These are phyloP conservation scores for Picea abies DNA, from an alignment of 83 land plant species.

Conservation along the genomic window DNA sequence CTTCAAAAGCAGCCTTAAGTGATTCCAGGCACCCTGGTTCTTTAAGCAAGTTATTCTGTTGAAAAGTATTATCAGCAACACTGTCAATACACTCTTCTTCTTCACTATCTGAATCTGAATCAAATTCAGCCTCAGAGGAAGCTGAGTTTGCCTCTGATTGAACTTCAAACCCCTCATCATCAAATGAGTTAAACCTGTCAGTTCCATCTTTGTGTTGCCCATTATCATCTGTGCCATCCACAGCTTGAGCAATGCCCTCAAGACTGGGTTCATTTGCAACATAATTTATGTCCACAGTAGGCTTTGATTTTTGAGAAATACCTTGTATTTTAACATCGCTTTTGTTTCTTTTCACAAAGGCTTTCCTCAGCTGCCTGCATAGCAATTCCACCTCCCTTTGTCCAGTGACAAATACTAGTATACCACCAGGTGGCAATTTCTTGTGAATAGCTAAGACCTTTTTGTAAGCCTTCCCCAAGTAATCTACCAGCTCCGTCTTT, in stretches of 20 bases:
- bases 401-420: constrained; percentile 96
- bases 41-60: constrained; percentile 16
- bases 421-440: constrained; percentile 91
- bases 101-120: constrained; percentile 44
- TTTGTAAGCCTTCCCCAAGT: constrained; percentile 84
- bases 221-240: constrained; percentile 24
- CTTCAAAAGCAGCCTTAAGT: constrained; percentile 64
- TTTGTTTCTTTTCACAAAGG: constrained; percentile 39
- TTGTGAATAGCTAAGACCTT: constrained; percentile 94
- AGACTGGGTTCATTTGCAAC: too few relatives aligned
- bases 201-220: too few relatives aligned
- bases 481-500: constrained; percentile 83
- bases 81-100: constrained; percentile 40
- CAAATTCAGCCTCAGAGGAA: constrained; percentile 46
- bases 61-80: constrained; percentile 21
- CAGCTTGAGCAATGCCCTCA: too few relatives aligned
- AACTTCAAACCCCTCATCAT: constrained; percentile 32
- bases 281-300: too few relatives aligned
- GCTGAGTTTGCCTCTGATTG: constrained; percentile 23
- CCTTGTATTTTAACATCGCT: constrained; percentile 10
- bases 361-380: constrained; percentile 71
- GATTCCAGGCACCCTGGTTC: constrained; percentile 38
- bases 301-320: constrained; percentile 11
- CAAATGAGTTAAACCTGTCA: constrained; percentile 30
- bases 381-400: constrained; percentile 91